Evolutionary conservation across 1,284 basidiomycete genomes (phyloP).

Genomic region (Sanghuangporus baumii): DNA sequence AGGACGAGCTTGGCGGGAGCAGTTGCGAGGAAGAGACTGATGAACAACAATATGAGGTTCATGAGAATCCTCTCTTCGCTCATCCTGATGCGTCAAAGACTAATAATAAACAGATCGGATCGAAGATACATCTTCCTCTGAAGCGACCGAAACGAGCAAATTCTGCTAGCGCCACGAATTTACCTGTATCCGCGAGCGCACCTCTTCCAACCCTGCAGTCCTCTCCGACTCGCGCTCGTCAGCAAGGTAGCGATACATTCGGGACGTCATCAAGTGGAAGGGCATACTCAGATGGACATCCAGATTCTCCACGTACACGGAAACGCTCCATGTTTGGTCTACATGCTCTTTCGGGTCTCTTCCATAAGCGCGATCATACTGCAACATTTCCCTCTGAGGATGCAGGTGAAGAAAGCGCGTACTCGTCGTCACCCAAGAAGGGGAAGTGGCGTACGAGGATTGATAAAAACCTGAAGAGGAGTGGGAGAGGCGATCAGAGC

Average conservation of each 20-base stretch:
- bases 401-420: neutral
- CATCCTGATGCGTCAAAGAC: neutral
- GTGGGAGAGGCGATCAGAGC: conserved; percentile 28
- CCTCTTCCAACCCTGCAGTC: neutral
- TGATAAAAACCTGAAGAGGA: conserved; percentile 38
- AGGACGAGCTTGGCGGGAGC: conserved; percentile 25
- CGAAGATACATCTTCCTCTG: conserved; percentile 5
- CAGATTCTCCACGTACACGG: conserved; percentile 7
- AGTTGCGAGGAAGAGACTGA: conserved; percentile 31
- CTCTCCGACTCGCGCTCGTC: neutral
- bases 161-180: neutral
- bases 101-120: neutral
- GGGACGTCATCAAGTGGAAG: conserved; percentile 1
- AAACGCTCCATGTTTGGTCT: conserved; percentile 28
- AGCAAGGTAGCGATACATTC: conserved; percentile 1
- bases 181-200: conserved; percentile 9
- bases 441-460: conserved; percentile 42
- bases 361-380: conserved; percentile 20
- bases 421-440: conserved; percentile 20
- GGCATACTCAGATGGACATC: neutral
- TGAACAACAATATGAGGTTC: conserved; percentile 34
- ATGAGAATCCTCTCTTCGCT: conserved; percentile 56
- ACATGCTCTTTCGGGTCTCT: conserved; percentile 32
- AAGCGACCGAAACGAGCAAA: neutral
- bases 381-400: neutral